Conservation (phyloP, 169 alveolate genomes). For the Amoebophrya sp. region DNA sequence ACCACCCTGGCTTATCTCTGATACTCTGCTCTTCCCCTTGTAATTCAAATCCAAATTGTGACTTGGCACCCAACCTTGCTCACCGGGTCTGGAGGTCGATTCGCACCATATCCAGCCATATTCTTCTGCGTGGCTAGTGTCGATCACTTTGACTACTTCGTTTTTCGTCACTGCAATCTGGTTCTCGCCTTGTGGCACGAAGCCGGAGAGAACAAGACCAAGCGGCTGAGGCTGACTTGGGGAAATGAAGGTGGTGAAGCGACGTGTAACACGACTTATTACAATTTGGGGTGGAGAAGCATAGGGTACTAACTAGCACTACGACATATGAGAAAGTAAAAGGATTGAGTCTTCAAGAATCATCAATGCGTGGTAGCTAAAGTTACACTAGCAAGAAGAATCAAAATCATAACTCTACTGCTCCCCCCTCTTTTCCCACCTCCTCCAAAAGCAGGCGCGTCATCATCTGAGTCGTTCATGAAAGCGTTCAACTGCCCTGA, state of each 20-base stretch:
- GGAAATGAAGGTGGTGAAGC: no score
- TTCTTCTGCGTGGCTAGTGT: not conserved
- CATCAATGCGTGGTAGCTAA: not conserved
- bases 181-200: not conserved
- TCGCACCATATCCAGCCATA: conserved; percentile 19
- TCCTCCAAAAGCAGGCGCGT: no score
- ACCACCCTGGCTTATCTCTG: not conserved
- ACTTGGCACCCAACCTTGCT: not conserved
- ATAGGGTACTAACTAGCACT: no score
- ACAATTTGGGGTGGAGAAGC: no score
- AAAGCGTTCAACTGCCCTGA: no score
- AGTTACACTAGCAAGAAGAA: not conserved
- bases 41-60: not conserved
- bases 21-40: not conserved
- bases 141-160: not conserved
- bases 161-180: not conserved
- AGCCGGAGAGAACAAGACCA: not conserved
- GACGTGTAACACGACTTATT: no score
- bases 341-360: no score
- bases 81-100: not conserved
- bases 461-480: no score
- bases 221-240: not conserved
- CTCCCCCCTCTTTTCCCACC: no score
- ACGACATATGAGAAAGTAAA: no score
- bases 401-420: no score